Percentiles rank a stretch among this genome's conserved stretches.
Evolutionary conservation across 345 rosid species (phyloP).

Genomic region (Erodium maritimum): DNA sequence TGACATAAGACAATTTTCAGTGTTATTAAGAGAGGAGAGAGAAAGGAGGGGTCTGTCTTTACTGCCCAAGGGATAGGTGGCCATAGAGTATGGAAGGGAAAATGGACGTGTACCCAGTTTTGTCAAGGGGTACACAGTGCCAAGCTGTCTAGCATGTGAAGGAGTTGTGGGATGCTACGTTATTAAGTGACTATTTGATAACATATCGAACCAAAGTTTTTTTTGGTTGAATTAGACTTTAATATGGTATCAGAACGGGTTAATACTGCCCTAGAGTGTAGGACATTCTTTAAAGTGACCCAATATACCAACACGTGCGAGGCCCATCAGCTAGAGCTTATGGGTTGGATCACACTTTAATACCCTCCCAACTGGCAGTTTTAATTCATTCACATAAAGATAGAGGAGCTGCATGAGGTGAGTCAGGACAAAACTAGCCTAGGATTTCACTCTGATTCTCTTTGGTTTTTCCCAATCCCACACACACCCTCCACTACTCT

Average conservation of each 20-base stretch:
- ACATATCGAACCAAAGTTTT: too few relatives aligned
- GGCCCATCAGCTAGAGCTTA: too few relatives aligned
- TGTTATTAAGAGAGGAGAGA: constrained; percentile 2
- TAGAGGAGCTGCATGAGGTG: constrained; percentile 1
- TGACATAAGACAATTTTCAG: neutral
- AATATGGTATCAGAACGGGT: too few relatives aligned
- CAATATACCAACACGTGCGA: too few relatives aligned
- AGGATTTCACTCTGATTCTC: neutral
- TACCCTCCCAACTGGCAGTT: constrained; percentile 36
- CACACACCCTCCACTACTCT: neutral
- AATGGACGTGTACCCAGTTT: constrained; percentile 34
- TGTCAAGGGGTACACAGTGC: constrained; percentile 40
- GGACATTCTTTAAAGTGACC: too few relatives aligned
- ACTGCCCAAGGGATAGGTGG: constrained; percentile 21
- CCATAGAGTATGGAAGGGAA: constrained; percentile 24
- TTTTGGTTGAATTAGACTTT: too few relatives aligned
- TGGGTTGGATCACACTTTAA: too few relatives aligned
- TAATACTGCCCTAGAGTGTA: too few relatives aligned
- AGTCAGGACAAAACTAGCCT: constrained; percentile 2
- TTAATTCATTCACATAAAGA: constrained; percentile 16
- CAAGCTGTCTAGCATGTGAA: constrained; percentile 64
- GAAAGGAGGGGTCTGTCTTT: constrained; percentile 1
- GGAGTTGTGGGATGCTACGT: constrained; percentile 14
- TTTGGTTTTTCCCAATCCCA: neutral
- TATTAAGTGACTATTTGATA: too few relatives aligned